These are phyloP conservation scores for Aureobasidium musti DNA, from an alignment of 2,329 filamentous ascomycete species.

Conservation along the genomic window DNA sequence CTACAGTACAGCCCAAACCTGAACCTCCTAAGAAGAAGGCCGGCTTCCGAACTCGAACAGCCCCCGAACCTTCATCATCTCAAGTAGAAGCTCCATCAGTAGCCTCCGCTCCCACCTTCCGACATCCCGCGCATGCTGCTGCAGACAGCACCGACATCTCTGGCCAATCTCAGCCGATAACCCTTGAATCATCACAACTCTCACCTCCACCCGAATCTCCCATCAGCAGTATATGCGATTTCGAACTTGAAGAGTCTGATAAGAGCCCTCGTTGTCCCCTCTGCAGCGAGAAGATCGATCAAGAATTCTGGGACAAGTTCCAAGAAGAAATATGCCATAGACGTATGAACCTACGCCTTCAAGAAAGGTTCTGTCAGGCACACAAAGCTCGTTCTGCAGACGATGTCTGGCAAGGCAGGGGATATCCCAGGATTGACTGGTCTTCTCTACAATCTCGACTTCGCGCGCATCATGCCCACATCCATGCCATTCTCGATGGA, in stretches of 20 bases:
- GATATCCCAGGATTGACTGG: conserved; percentile 44
- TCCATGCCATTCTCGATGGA: conserved; percentile 37
- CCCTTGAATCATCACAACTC: conserved; percentile 21
- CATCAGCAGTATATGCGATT: not conserved
- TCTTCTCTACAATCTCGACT: conserved; percentile 35
- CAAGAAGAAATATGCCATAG: conserved; percentile 35
- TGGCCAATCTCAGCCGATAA: conserved; percentile 3
- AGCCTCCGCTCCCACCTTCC: conserved; percentile 1
- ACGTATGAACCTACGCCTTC: conserved; percentile 38
- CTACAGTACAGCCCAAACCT: not conserved
- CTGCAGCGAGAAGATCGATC: conserved; percentile 39
- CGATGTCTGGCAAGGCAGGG: conserved; percentile 36
- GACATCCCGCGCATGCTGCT: not conserved
- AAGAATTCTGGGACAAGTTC: conserved; percentile 38
- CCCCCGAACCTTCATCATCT: not conserved
- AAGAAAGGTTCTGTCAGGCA: conserved; percentile 41
- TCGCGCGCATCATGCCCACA: conserved; percentile 34
- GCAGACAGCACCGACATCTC: conserved; percentile 7
- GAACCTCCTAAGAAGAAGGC: conserved; percentile 4
- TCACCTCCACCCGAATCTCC: conserved; percentile 7
- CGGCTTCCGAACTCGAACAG: not conserved
- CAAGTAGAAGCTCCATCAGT: conserved; percentile 1
- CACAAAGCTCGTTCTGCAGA: conserved; percentile 38
- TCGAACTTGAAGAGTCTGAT: not conserved
- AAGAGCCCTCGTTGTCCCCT: conserved; percentile 38